Evolutionary conservation across 495 filamentous ascomycete genomes (phyloP).

Genomic region (Penicillium argentinense): DNA sequence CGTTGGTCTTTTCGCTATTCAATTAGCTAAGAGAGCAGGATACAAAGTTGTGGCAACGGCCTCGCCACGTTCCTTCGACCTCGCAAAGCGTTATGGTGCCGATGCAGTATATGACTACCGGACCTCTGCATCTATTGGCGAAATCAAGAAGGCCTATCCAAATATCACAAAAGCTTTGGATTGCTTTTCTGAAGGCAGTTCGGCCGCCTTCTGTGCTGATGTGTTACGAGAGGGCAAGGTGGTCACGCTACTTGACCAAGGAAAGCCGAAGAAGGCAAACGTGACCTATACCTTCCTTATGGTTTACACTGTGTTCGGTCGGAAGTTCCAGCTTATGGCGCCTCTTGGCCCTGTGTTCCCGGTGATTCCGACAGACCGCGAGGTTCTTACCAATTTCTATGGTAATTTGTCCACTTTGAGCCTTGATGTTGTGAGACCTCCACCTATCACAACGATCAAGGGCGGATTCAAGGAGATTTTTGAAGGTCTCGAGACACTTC

Average conservation of each 20-base stretch:
- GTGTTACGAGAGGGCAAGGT: conserved; percentile 11
- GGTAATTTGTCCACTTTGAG: conserved; percentile 1
- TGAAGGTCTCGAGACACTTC: conserved; percentile 15
- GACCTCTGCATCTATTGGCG: conserved; percentile 1
- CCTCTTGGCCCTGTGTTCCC: conserved; percentile 22
- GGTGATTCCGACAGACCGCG: conserved; percentile 10
- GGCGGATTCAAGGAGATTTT: conserved; percentile 10
- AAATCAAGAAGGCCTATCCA: conserved; percentile 14
- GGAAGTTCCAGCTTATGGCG: conserved; percentile 15
- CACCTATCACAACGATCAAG: conserved; percentile 9
- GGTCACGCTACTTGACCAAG: conserved; percentile 16
- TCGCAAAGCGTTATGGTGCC: conserved; percentile 37
- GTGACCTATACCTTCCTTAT: conserved; percentile 17
- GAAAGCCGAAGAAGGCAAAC: conserved; percentile 7
- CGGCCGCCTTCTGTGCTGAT: conserved; percentile 20
- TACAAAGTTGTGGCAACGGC: conserved; percentile 34
- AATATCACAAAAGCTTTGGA: conserved; percentile 20
- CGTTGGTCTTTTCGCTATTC: conserved; percentile 27
- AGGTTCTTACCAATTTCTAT: conserved; percentile 17
- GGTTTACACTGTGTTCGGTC: conserved; percentile 18
- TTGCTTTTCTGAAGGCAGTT: conserved; percentile 24
- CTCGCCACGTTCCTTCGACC: conserved; percentile 26
- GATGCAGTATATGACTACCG: conserved; percentile 35
- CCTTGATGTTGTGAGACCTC: conserved; percentile 6
- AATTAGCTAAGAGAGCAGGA: conserved; percentile 29